These are phyloP conservation scores for Adansonia rubrostipa DNA, from an alignment of 441 rosid species.

Conservation along the genomic window DNA sequence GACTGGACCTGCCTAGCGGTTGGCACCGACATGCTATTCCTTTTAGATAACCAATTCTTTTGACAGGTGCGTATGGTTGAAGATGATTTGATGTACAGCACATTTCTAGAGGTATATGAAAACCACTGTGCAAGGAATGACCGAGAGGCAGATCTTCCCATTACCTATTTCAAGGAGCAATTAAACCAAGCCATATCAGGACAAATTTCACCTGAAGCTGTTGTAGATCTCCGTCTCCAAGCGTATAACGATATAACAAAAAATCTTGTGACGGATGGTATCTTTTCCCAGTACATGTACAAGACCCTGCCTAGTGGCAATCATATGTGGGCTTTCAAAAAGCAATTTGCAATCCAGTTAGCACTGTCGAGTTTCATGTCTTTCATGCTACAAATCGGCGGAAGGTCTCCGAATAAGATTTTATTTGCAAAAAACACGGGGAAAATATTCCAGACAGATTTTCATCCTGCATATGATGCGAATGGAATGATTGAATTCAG, in stretches of 20 bases:
- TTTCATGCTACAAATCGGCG: conserved; percentile 94
- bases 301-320: conserved; percentile 80
- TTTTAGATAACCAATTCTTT: not conserved
- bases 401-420: conserved; percentile 96
- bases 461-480: conserved; percentile 93
- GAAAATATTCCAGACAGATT: conserved; percentile 94
- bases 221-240: conserved; percentile 93
- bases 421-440: conserved; percentile 96
- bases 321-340: conserved; percentile 97
- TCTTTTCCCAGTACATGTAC: conserved; percentile 97
- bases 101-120: conserved; percentile 98
- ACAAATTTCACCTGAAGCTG: conserved; percentile 84
- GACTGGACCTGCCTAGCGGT: conserved; percentile 6
- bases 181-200: conserved; percentile 92
- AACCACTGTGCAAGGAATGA: conserved; percentile 92
- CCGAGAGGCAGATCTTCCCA: conserved; percentile 88
- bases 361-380: conserved; percentile 99
- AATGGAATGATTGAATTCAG: conserved; percentile 90
- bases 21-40: not conserved
- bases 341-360: conserved; percentile 94
- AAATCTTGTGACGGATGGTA: conserved; percentile 66
- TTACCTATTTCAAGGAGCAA: conserved; percentile 92
- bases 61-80: conserved; percentile 97
- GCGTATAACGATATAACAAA: conserved; percentile 87
- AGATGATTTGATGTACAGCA: conserved; percentile 96